Conservation (phyloP, 495 filamentous ascomycete species). For the Neurospora hispaniola region DNA sequence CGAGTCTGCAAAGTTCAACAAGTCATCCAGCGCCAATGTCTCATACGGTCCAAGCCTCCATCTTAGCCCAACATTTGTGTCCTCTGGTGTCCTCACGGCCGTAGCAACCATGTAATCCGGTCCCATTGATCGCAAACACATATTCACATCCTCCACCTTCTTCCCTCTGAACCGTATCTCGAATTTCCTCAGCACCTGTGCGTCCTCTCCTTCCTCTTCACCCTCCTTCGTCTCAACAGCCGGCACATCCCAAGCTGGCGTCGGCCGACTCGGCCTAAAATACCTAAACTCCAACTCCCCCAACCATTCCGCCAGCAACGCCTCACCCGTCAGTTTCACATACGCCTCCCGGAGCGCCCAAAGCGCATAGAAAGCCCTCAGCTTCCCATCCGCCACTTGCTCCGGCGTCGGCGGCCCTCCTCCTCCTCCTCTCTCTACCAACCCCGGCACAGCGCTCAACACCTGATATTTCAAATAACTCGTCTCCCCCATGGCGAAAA, state of each 20-base stretch:
- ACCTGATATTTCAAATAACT: conserved; percentile 28
- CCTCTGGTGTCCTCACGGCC: conserved; percentile 30
- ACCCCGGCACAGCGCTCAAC: conserved; percentile 14
- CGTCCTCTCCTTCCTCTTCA: conserved; percentile 10
- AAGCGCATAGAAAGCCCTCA: conserved; percentile 75
- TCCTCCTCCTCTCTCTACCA: background rate
- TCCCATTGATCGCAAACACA: conserved; percentile 30
- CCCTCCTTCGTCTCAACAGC: conserved; percentile 5
- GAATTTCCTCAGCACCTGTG: conserved; percentile 18
- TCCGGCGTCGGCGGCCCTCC: conserved; percentile 8
- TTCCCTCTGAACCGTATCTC: conserved; percentile 30
- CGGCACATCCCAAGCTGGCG: conserved; percentile 10
- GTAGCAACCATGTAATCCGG: conserved; percentile 38
- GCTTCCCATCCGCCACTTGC: conserved; percentile 23
- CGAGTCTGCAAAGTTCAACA: conserved; percentile 28
- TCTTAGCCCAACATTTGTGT: conserved; percentile 23
- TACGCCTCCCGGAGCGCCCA: conserved; percentile 89
- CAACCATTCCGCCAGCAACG: conserved; percentile 71
- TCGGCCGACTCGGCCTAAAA: conserved; percentile 24
- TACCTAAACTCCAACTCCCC: conserved; percentile 36
- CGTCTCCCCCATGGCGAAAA: conserved; percentile 47
- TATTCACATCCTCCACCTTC: conserved; percentile 33
- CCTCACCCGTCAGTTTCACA: conserved; percentile 88
- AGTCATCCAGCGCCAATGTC: conserved; percentile 26
- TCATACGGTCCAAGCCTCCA: conserved; percentile 30